A percentile compares a stretch with the other conserved stretches of the same genome.
Conservation (phyloP, 2,329 filamentous ascomycete species). For the Talaromyces sp. region DNA sequence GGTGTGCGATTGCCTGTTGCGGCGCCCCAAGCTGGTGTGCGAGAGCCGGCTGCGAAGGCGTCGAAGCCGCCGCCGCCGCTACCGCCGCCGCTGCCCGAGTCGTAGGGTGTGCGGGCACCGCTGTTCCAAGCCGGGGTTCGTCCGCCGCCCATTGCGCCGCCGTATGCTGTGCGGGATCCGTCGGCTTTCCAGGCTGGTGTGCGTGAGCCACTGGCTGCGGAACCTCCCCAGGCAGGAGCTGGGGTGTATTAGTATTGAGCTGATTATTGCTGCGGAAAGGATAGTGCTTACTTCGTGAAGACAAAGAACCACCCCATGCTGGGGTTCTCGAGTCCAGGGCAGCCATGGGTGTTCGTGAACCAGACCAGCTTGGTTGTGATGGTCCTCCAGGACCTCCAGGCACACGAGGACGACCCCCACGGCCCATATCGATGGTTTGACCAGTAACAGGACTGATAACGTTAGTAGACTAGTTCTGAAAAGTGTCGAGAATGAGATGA, state of each 20-base stretch:
- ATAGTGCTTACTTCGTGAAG: conserved; percentile 56
- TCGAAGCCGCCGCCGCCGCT: conserved; percentile 63
- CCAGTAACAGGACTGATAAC: conserved; percentile 59
- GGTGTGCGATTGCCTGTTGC: conserved; percentile 51
- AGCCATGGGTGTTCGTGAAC: conserved; percentile 66
- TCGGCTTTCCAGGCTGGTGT: conserved; percentile 57
- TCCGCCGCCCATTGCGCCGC: conserved; percentile 68
- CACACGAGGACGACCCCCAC: conserved; percentile 45
- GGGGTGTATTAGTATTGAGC: conserved; percentile 24
- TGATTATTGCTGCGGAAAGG: background rate
- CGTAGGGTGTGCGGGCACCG: conserved; percentile 67
- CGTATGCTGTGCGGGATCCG: conserved; percentile 56
- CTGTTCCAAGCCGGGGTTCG: conserved; percentile 77
- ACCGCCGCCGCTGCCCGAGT: conserved; percentile 49
- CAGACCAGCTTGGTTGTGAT: conserved; percentile 54
- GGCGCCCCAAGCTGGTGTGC: conserved; percentile 68
- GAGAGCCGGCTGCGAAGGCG: conserved; percentile 64
- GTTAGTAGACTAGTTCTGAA: conserved; percentile 21
- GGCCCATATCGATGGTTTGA: conserved; percentile 68
- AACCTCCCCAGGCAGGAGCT: conserved; percentile 43
- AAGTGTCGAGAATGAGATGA: conserved; percentile 15
- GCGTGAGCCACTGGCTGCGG: conserved; percentile 36
- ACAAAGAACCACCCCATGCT: conserved; percentile 61
- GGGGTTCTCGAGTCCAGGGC: conserved; percentile 65
- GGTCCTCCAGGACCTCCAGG: conserved; percentile 43